Base-by-base conservation (phyloP, 139 green algal genomes). In the Tetraselmis striata region DNA sequence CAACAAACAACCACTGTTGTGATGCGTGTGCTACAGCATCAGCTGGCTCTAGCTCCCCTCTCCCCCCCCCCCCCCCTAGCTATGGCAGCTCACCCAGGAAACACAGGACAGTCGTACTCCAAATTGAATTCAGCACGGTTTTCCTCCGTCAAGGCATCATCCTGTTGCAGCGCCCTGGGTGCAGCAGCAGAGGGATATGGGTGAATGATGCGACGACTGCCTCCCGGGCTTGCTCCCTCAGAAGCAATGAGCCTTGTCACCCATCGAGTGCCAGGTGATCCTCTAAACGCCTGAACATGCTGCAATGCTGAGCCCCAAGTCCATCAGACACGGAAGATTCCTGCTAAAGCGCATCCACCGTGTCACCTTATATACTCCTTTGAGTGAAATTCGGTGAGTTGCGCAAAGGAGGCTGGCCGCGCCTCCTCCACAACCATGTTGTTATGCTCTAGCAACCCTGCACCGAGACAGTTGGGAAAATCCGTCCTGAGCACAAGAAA, bases 301-400 rank as follows among this genome's bases (percentile, higher is more conserved):
- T n/a, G n/a, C n/a, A n/a, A n/a, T n/a, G n/a, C n/a, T n/a, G n/a
- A n/a, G n/a, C n/a, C n/a, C n/a, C 45, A 67, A 67, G 45, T 18
- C 45, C 45, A 67, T 5, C 5, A 67, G 18, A 67, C 5, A 67
- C 45, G 5, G 5, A 67, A 67, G 45, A 67, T 18, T 5, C 18
- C 18, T 18, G 45, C 5, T 5, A 18, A 67, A 67, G 18, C 18
- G 45, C 11, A 67, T 18, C 5, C 5, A 25, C 18, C 45, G 45
- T 18, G 45, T 67, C 18, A 77, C 1, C 32, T 5, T 29, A 88
- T 79, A 32, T 87, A 88, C 22, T 45, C 28, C 25, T 23, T 28
- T 28, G 59, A 78, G 79, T 88, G 85, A 59, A 74, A 88, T 2
- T 84, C 58, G 23, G n/a, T 25, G 29, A 88, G 85, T 32, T 86